Percentiles rank a stretch among this genome's conserved stretches.
phyloP scores from a whole-genome alignment of 2,329 filamentous ascomycete species.

The Magnaporthiopsis incrustans region DNA sequence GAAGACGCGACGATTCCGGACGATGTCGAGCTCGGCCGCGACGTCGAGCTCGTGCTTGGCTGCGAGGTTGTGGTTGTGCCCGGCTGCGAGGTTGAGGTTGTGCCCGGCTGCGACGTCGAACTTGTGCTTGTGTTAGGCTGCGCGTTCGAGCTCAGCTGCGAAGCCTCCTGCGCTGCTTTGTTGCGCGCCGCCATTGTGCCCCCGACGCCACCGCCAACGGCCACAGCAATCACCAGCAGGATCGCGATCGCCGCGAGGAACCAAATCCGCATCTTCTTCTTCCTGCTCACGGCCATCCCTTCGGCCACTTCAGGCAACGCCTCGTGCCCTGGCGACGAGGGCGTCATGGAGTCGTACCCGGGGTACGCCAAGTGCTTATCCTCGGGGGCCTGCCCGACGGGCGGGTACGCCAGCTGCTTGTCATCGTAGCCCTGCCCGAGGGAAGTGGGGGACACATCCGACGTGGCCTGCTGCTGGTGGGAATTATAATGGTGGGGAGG shows the following conservation, averaged over 20 bases:
- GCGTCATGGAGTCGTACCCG: not conserved
- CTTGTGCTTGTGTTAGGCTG: too few relatives aligned
- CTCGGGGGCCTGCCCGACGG: not conserved
- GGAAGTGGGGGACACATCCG: not conserved
- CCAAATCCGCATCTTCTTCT: not conserved
- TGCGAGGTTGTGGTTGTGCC: not conserved
- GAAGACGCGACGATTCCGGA: not conserved
- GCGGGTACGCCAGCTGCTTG: not conserved
- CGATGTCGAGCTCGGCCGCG: not conserved
- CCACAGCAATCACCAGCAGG: not conserved
- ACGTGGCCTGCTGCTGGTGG: not conserved
- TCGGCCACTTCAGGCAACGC: not conserved
- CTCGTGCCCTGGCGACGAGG: not conserved
- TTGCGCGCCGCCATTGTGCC: not conserved
- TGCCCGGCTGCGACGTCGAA: too few relatives aligned
- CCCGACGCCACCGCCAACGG: not conserved
- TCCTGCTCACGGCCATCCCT: not conserved
- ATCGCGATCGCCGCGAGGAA: not conserved
- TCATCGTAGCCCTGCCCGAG: not conserved
- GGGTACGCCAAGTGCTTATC: not conserved
- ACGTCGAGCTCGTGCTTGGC: not conserved
- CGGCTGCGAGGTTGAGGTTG: not conserved
- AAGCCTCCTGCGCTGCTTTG: not conserved
- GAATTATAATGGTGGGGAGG: not conserved
- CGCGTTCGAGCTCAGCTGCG: too few relatives aligned